Conservation (phyloP, 2,329 filamentous ascomycete genomes). For the Alternaria arbusti region DNA sequence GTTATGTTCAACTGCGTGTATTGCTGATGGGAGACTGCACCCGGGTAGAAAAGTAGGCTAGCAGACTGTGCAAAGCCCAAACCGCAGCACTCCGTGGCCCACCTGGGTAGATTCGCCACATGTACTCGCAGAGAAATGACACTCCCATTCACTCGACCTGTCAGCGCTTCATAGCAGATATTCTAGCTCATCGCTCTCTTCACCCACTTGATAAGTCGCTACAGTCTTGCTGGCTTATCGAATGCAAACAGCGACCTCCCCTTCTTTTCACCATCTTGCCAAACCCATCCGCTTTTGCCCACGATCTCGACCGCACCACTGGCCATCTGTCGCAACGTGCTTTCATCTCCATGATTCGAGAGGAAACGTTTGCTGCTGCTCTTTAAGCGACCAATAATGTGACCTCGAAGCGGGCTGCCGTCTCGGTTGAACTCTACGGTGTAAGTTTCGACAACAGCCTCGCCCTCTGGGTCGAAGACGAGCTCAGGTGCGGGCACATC, state of each 20-base stretch:
- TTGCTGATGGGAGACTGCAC: not conserved
- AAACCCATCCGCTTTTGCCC: constrained; percentile 57
- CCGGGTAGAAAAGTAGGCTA: not conserved
- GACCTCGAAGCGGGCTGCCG: constrained; percentile 56
- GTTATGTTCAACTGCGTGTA: not conserved
- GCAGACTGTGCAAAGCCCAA: not conserved
- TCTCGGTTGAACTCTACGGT: constrained; percentile 64
- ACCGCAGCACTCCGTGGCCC: not conserved
- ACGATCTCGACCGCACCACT: constrained; percentile 56
- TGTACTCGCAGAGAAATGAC: not conserved
- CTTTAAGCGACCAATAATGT: constrained; percentile 61
- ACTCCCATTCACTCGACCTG: not conserved
- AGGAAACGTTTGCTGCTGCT: constrained; percentile 59
- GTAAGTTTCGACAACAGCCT: constrained; percentile 65
- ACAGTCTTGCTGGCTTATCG: constrained; percentile 26
- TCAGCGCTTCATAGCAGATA: not conserved
- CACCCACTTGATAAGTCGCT: not conserved
- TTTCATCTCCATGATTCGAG: constrained; percentile 62
- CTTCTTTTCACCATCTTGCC: constrained; percentile 32
- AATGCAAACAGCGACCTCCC: constrained; percentile 41
- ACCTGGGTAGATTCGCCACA: not conserved
- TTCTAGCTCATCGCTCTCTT: not conserved
- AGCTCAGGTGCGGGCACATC: constrained; percentile 50
- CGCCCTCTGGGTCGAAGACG: constrained; percentile 54
- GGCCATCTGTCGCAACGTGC: constrained; percentile 55